Evolutionary conservation across 768 basidiomycete species (phyloP).

Genomic region (Ephemerocybe angulata): DNA sequence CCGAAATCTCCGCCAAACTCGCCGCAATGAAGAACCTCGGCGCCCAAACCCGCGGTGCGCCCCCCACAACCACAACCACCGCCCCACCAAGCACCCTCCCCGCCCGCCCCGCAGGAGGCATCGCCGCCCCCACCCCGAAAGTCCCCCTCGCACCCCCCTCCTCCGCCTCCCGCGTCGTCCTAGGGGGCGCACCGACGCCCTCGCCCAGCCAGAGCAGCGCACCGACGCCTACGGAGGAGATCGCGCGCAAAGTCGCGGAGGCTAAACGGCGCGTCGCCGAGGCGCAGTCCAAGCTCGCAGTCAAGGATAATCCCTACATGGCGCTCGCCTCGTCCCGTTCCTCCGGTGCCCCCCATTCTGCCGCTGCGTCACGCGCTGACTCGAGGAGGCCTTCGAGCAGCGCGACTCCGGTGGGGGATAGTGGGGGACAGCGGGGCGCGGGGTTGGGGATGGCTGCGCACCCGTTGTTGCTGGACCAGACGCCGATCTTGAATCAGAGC

Average conservation of each 20-base stretch:
- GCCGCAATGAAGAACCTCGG: slow-evolving; percentile 59
- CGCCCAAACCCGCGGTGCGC: background rate
- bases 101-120: slow-evolving; percentile 10
- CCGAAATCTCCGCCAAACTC: slow-evolving; percentile 81
- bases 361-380: too few relatives aligned
- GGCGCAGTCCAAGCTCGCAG: slow-evolving; percentile 69
- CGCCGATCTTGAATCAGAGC: slow-evolving; percentile 56
- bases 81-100: background rate
- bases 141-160: slow-evolving; percentile 30
- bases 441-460: slow-evolving; percentile 91
- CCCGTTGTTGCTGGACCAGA: slow-evolving; percentile 73
- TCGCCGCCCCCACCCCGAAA: slow-evolving; percentile 40
- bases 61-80: too few relatives aligned
- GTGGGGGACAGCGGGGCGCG: slow-evolving; percentile 61
- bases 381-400: background rate
- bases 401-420: slow-evolving; percentile 47
- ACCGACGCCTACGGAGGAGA: slow-evolving; percentile 51
- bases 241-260: slow-evolving; percentile 73
- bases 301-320: slow-evolving; percentile 87
- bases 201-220: slow-evolving; percentile 18
- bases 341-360: too few relatives aligned
- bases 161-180: slow-evolving; percentile 28
- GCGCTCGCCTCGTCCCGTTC: slow-evolving; percentile 43
- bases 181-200: slow-evolving; percentile 31
- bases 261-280: slow-evolving; percentile 83